Conservation (phyloP, 176 grass and related monocot genomes). For the Pharus latifolius region DNA sequence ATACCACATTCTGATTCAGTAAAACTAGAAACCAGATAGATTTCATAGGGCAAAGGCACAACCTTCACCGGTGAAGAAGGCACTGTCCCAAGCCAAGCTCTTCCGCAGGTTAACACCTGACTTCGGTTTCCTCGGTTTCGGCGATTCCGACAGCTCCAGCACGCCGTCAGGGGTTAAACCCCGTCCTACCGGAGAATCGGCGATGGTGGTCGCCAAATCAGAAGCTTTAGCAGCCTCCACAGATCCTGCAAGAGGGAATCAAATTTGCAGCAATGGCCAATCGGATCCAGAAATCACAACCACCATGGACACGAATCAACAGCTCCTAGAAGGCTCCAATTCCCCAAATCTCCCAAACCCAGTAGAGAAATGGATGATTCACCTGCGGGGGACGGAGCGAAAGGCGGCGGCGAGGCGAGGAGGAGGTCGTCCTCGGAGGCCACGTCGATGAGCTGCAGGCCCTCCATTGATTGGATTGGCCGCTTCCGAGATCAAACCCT, state of each 20-base stretch:
- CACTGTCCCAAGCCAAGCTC: conserved; percentile 84
- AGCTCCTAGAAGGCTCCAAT: background rate
- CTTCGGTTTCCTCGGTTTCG: conserved; percentile 30
- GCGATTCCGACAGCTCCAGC: conserved; percentile 33
- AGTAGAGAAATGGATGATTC: background rate
- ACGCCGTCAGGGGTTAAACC: conserved; percentile 9
- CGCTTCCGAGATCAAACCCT: conserved; percentile 1
- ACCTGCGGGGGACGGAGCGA: conserved; percentile 21
- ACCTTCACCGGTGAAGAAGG: conserved; percentile 83
- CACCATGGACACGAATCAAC: background rate
- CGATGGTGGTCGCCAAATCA: background rate
- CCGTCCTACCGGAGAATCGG: background rate
- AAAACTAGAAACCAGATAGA: background rate
- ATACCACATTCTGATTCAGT: background rate
- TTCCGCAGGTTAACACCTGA: conserved; percentile 47
- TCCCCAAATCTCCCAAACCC: background rate
- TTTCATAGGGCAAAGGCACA: background rate
- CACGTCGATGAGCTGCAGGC: conserved; percentile 59
- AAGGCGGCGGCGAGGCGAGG: conserved; percentile 25
- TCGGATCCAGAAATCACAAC: conserved; percentile 9
- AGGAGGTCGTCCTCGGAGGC: conserved; percentile 60
- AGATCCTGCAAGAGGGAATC: conserved; percentile 1
- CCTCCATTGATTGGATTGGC: conserved; percentile 34
- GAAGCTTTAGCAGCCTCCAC: background rate
- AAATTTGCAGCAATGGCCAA: background rate